Conservation (phyloP, 73 alveolate genomes). For the Durusdinium trenchii region DNA sequence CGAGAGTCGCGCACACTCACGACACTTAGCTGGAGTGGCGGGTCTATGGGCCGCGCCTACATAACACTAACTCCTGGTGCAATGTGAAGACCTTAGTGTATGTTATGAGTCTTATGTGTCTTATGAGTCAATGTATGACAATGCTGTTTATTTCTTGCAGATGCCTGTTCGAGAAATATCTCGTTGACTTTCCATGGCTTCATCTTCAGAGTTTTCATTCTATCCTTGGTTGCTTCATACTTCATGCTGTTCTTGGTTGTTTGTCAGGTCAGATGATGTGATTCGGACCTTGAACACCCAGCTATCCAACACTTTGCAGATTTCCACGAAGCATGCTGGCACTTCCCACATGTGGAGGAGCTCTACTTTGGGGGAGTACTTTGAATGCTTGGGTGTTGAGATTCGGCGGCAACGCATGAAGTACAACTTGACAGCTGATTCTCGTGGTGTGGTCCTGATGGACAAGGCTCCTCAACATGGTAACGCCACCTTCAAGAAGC, state of each 20-base stretch:
- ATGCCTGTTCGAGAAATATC: no score
- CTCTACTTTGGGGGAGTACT: not conserved
- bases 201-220: no score
- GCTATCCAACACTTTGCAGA: no score
- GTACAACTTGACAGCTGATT: not conserved
- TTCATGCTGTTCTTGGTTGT: no score
- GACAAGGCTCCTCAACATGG: conserved; percentile 2
- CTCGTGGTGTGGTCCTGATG: not conserved
- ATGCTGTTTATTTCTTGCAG: no score
- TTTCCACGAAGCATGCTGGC: no score
- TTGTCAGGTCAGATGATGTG: no score
- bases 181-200: no score
- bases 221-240: no score
- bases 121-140: no score
- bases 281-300: no score
- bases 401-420: not conserved
- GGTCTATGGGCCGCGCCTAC: not conserved
- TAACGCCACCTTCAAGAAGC: not conserved
- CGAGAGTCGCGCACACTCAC: not conserved
- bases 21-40: not conserved
- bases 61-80: not conserved
- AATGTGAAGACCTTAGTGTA: not conserved
- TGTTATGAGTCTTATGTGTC: no score
- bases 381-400: not conserved
- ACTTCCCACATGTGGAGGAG: not conserved